Base-by-base conservation (phyloP, 2,329 filamentous ascomycete genomes). In the Madurella mycetomatis region DNA sequence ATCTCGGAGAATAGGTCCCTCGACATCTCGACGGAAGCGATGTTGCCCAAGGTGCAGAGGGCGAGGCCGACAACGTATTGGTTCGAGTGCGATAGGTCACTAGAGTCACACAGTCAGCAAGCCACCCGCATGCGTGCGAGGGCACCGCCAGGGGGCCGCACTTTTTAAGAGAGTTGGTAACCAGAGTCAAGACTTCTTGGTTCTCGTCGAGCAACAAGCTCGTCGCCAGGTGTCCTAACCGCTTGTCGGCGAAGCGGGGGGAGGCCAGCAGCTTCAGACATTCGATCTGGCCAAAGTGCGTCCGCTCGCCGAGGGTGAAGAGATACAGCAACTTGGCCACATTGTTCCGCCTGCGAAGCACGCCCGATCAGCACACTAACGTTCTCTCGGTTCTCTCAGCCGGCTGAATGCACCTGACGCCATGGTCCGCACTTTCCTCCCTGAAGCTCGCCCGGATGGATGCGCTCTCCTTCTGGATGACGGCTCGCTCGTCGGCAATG, bases 211-310 rank as follows among this genome's bases (percentile, higher is more conserved):
- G 78, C 62, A 99, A 74, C 69, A 99, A 75, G 84, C 96, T 99
- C 16, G 94, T 99, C 19, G 94, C 94, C 62, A 99, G 77, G 69
- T 99, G 96, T 41, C 94, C 94, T 64, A 99, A 76, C 46, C 94
- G 86, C 77, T 99, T 99, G 79, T 99, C 94, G 63, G 94, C 94
- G 69, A 99, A 99, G 55, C 92, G 90, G 61, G 95, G 92, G 41
- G 94, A 99, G 55, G 94, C 94, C 55, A 99, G 83, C 48, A 99
- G 83, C 75, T 99, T 99, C 67, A 99, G 81, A 73, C 94, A 99
- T 83, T 99, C 94, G 69, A 99, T 99, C 79, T 99, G 94, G 49
- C 94, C 94, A 70, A 99, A 99, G 74, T 99, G 94, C 54, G 94
- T 99, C 67, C 94, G 84, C 75, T 99, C 94, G 61, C 94, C 94